phyloP scores from a whole-genome alignment of 768 basidiomycete genomes.

The Hemileccinum impolitum region DNA sequence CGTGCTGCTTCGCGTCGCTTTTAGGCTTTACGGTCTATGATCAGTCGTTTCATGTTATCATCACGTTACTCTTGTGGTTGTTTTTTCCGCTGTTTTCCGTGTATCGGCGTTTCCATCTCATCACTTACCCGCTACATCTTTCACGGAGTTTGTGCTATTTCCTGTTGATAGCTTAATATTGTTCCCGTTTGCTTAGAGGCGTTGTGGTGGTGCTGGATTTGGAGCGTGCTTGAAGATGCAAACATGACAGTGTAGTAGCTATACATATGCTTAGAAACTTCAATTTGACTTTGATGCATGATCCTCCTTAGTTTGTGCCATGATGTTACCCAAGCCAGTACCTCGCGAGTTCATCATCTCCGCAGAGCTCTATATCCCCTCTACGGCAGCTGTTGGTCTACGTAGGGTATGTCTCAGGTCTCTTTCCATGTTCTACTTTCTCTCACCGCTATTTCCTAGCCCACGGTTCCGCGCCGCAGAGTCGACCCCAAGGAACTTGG shows the following conservation, averaged over 20 bases:
- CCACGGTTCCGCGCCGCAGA: slow-evolving; percentile 49
- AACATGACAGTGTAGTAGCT: slow-evolving; percentile 6
- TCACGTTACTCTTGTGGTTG: too few species aligned
- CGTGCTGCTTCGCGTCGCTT: slow-evolving; percentile 1
- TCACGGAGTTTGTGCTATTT: slow-evolving; percentile 2
- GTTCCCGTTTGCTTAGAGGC: slow-evolving; percentile 3
- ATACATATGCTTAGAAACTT: neutral
- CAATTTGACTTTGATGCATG: neutral
- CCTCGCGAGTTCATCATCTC: slow-evolving; percentile 56
- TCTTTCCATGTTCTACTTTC: neutral
- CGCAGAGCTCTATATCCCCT: slow-evolving; percentile 60
- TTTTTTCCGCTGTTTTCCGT: slow-evolving; percentile 8
- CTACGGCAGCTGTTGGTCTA: slow-evolving; percentile 44
- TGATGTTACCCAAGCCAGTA: slow-evolving; percentile 11
- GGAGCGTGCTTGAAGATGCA: neutral
- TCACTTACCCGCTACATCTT: slow-evolving; percentile 10
- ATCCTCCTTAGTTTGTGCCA: neutral
- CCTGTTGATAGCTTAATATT: slow-evolving; percentile 9
- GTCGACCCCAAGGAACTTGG: slow-evolving; percentile 47
- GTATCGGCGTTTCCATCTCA: slow-evolving; percentile 8
- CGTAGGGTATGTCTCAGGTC: slow-evolving; percentile 49
- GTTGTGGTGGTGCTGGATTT: neutral
- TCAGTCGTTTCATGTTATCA: slow-evolving; percentile 14
- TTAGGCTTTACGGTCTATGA: slow-evolving; percentile 14
- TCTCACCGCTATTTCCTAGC: slow-evolving; percentile 32